Evolutionary conservation across 2,329 filamentous ascomycete genomes (phyloP), one percentile per base, ranked within the genome.

Genomic region (Graphium sp.): DNA sequence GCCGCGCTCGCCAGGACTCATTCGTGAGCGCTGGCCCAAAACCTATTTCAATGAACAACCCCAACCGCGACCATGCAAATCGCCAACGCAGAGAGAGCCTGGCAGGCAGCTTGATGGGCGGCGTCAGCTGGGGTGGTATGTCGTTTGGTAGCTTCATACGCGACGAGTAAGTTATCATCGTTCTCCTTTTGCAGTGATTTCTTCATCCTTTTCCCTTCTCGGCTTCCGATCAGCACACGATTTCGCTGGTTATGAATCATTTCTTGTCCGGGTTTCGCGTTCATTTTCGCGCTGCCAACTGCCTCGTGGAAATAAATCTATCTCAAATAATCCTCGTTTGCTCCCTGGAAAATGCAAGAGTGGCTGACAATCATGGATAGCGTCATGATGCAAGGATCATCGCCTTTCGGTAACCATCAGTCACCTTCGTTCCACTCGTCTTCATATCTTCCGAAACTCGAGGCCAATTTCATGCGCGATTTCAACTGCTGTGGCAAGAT

Each of bases 381-480:
- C 51, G 85, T 94, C 46, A 76, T 91, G 49, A 94, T 94, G 81
- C 74, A 82, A 34, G 85, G 89, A 44, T 94, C 84, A 12, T 95
- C 89, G n/a, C 89, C 89, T 8, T 92, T 87, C 45, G 49, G 45
- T 26, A 74, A 66, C 33, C 70, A 85, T 42, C 78, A 85, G 50
- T 92, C 85, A n/a, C 83, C 89, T 1, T 94, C 87, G 2, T 91
- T 83, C 43, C 87, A 95, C 52, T 95, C 87, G 1, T 92, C 85
- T 6, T 95, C 89, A 16, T 95, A 95, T 48, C 68, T 94, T 2
- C 87, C 85, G 7, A 94, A 93, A 52, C 73, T 94, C 46, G 89
- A 98, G 53, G 87, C 87, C 35, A 89, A 87, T 46, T 98, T 94
- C 51, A 91, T 95, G 82, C 78, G 78, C 52, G 85, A 95, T 56